Base-by-base conservation (phyloP, 768 basidiomycete genomes). In the Suillus brevipes region DNA sequence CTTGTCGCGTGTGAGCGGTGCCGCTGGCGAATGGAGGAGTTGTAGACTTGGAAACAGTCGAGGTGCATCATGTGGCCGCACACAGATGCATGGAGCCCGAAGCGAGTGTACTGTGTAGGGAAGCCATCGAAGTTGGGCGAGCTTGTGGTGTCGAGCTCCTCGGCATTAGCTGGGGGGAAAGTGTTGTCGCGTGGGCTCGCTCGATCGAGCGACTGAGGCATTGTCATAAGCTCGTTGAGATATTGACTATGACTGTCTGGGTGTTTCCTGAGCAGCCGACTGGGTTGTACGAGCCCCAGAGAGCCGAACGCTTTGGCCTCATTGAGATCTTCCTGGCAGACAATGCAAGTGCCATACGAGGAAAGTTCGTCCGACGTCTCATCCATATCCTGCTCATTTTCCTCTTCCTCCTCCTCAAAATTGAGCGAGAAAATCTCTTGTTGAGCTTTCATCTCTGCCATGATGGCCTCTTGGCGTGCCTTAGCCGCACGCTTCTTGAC, bases 51-150 rank as follows among this genome's bases (percentile, higher is more conserved):
- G 81, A 98, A 97, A 77, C 97, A 99, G 49, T 91, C 87, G 66
- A 96, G 78, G 78, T 99, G 97, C 95, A 99, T 99, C 84, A 96
- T 87, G 73, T 99, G 97, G 38, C 90, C 94, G 76, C 97, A 99
- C 45, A 94, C 89, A 1, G 95, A 95, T 12, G 89, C 80, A 72
- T 95, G 84, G 14, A 98, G 80, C 2, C 95, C 95, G 73, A 97
- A 97, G 34, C 89, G 88, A 2, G 90, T 91, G 66, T 86, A 87
- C 45, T 84, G 82, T 0, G 85, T 68, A 0, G 91, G 87, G 74
- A 92, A 92, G 0, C 88, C 90, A 68, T 92, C 90, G 68, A 93
- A 92, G 68, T 84, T 87, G 12, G 84, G 74, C 82, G 89, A 75
- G 82, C 88, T 58, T 67, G 74, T 64, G 58, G 67, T 64, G 37